phyloP scores from a whole-genome alignment of 2,329 filamentous ascomycete species.

The Taxawa tesnikishii region DNA sequence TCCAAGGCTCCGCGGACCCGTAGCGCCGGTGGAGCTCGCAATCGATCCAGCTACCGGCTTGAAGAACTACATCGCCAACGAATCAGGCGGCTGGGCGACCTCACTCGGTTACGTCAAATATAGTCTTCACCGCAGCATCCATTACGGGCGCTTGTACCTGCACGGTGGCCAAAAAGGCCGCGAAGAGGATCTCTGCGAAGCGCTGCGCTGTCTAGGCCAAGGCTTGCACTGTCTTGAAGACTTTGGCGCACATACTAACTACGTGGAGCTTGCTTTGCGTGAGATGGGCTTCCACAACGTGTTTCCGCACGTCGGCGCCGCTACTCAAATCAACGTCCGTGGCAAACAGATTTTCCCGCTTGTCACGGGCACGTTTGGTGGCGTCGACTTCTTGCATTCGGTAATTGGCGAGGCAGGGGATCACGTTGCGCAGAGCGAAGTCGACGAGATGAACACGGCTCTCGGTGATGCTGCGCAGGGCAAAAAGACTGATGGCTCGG shows the following conservation, averaged over 20 bases:
- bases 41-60: constrained; percentile 51
- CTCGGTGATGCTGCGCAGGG: constrained; percentile 6
- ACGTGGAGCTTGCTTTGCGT: constrained; percentile 74
- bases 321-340: constrained; percentile 56
- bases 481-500: constrained; percentile 15
- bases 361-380: constrained; percentile 85
- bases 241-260: constrained; percentile 89
- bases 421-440: constrained; percentile 82
- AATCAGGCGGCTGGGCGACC: constrained; percentile 64
- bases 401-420: constrained; percentile 71
- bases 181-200: constrained; percentile 74
- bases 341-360: constrained; percentile 69
- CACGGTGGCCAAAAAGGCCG: constrained; percentile 41
- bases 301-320: constrained; percentile 76
- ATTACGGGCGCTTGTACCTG: constrained; percentile 66
- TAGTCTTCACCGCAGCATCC: constrained; percentile 61
- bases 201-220: constrained; percentile 74
- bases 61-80: constrained; percentile 92
- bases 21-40: constrained; percentile 63
- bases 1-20: constrained; percentile 56
- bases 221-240: constrained; percentile 86
- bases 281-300: constrained; percentile 70
- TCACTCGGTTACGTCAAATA: constrained; percentile 65
- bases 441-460: constrained; percentile 63
- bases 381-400: constrained; percentile 86